Base-by-base conservation (phyloP, 2,329 filamentous ascomycete species). In the Aspergillus puulaauensis region DNA sequence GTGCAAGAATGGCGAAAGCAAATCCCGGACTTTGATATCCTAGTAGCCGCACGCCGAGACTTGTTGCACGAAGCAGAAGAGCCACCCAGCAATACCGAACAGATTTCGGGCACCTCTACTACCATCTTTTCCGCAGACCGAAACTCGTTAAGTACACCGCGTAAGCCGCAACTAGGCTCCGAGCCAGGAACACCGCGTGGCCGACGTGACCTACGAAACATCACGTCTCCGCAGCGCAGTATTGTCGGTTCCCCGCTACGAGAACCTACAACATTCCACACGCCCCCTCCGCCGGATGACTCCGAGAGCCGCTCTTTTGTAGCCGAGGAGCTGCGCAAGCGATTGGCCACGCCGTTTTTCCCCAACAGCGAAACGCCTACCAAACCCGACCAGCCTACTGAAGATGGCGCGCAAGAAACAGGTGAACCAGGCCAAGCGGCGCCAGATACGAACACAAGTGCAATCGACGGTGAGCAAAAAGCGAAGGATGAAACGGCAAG, bases 11-110 rank as follows among this genome's bases (percentile, higher is more conserved):
- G 88, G 77, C 83, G 85, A 53, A 77, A 79, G 47, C 82, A 84
- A 6, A 82, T 93, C 6, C 85, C 88, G 0, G 84, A 90, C 39
- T 93, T 92, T 68, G 87, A 91, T 52, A 86, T 89, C 39, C 79
- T 92, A 2, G 77, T 92, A 4, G 70, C 87, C 82, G 74, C 86
- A 82, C 72, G 86, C 81, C 68, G 70, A 12, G 70, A 76, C 47
- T 57, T 77, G 2, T 67, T 77, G 4, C 73, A 75, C 47, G 66
- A 68, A 6, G 70, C 70, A 6, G 69, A 74, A n/a, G 62, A 64
- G 8, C 61, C 66, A 3, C 37, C 64, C 1, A 48, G 39, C 51
- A 53, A 61, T 17, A 64, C 68, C 33, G 62, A 62, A 21, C 66
- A 67, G 37, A 43, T 58, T 15, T 68, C 68, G 3, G 64, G 65